Percentiles rank a stretch among this genome's conserved stretches.
These are phyloP conservation scores for Paracoccidioides brasiliensis DNA, from an alignment of 2,329 filamentous ascomycete species.

Conservation along the genomic window DNA sequence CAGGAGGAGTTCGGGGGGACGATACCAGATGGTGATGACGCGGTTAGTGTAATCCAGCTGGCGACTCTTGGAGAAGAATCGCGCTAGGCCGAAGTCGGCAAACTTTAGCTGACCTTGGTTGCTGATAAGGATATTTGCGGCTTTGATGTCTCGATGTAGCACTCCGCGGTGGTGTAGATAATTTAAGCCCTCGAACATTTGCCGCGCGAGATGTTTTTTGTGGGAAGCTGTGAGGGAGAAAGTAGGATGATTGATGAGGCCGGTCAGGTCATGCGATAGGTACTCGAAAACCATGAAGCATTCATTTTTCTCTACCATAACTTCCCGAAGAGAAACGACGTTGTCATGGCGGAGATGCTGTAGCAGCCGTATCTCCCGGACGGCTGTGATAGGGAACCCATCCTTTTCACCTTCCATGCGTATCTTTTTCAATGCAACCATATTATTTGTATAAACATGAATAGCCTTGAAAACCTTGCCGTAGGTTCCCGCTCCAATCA, in stretches of 20 bases:
- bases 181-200: conserved; percentile 85
- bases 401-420: conserved; percentile 99
- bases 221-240: conserved; percentile 75
- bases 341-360: conserved; percentile 88
- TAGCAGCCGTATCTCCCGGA: conserved; percentile 91
- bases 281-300: conserved; percentile 99
- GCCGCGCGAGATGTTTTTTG: conserved; percentile 83
- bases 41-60: conserved; percentile 95
- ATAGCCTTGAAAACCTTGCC: conserved; percentile 91
- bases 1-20: conserved; percentile 76
- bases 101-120: conserved; percentile 80
- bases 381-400: conserved; percentile 91
- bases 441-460: conserved; percentile 59
- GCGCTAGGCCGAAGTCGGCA: conserved; percentile 88
- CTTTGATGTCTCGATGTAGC: conserved; percentile 93
- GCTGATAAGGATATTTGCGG: conserved; percentile 91
- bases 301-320: conserved; percentile 98
- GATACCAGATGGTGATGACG: conserved; percentile 98
- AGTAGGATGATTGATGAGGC: conserved; percentile 83
- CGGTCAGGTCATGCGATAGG: conserved; percentile 87
- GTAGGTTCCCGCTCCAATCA: conserved; percentile 89
- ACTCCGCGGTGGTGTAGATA: conserved; percentile 91
- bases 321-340: conserved; percentile 77
- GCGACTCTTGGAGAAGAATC: conserved; percentile 87
- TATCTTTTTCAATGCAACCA: conserved; percentile 94